A percentile compares a stretch with the other conserved stretches of the same genome.
Conservation (phyloP, 75 land plant genomes). For the Cupressus sempervirens region DNA sequence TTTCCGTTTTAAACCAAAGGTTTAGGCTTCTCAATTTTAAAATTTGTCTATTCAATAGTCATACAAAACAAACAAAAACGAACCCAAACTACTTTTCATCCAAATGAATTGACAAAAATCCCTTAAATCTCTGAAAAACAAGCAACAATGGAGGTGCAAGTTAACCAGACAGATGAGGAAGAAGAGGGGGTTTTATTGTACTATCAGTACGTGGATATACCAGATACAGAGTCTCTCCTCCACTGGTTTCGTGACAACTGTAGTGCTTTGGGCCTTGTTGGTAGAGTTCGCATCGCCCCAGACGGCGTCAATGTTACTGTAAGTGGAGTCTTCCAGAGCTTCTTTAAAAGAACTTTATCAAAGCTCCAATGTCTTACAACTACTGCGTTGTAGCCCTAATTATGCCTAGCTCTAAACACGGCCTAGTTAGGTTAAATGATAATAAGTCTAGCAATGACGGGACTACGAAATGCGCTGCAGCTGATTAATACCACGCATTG, state of each 20-base stretch:
- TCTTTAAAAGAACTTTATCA: background rate
- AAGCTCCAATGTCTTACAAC: background rate
- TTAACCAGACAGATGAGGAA: conserved; percentile 10
- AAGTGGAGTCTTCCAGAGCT: background rate
- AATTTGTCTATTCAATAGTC: too few relatives aligned
- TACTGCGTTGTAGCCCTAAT: background rate
- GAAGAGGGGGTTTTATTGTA: conserved; percentile 77
- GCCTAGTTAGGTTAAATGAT: background rate
- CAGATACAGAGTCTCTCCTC: conserved; percentile 40
- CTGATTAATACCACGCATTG: background rate
- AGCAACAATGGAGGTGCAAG: conserved; percentile 6
- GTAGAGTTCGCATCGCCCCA: conserved; percentile 83
- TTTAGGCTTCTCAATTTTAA: too few relatives aligned
- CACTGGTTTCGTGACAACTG: conserved; percentile 60
- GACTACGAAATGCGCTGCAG: background rate
- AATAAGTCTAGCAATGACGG: background rate
- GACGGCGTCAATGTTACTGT: conserved; percentile 92
- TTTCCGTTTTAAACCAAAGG: too few relatives aligned
- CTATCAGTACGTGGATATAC: conserved; percentile 67
- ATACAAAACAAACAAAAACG: too few relatives aligned
- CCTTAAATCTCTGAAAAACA: background rate
- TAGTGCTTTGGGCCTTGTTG: conserved; percentile 55
- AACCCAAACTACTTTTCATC: background rate
- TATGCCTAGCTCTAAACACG: background rate
- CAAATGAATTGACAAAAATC: background rate